Evolutionary conservation across 345 rosid species (phyloP).

Genomic region (Anacardium occidentale): DNA sequence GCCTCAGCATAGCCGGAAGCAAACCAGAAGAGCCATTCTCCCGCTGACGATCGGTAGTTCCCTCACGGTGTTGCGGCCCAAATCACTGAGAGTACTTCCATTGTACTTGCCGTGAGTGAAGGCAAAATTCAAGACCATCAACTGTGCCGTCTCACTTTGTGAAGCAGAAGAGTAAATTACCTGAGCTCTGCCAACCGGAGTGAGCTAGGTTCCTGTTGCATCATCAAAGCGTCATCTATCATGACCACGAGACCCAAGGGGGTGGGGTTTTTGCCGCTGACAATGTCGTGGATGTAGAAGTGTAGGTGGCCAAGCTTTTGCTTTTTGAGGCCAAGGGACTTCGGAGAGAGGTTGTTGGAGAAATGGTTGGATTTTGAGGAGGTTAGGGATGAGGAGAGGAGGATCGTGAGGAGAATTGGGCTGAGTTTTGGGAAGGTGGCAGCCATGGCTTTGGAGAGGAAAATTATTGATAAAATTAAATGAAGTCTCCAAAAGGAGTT

Average conservation of each 20-base stretch:
- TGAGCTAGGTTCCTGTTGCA: constrained; percentile 13
- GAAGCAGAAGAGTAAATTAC: constrained; percentile 27
- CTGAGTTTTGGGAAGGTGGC: neutral
- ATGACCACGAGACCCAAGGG: constrained; percentile 20
- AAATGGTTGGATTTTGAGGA: neutral
- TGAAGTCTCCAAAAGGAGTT: too few species aligned
- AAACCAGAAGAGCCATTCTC: constrained; percentile 32
- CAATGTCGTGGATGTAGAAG: constrained; percentile 40
- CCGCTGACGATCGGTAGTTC: constrained; percentile 36
- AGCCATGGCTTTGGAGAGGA: neutral
- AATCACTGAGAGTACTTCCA: constrained; percentile 29
- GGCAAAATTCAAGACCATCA: constrained; percentile 32
- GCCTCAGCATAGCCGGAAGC: constrained; percentile 35
- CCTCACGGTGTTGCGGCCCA: constrained; percentile 30
- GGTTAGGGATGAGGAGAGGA: neutral
- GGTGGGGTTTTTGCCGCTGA: constrained; percentile 22
- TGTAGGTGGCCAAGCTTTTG: constrained; percentile 44
- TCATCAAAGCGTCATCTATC: constrained; percentile 31
- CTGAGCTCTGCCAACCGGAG: constrained; percentile 29
- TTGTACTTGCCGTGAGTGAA: constrained; percentile 36
- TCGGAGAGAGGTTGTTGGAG: constrained; percentile 6
- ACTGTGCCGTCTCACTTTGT: constrained; percentile 11
- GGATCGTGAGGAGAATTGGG: neutral
- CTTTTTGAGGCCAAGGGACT: constrained; percentile 4
- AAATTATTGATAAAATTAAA: too few species aligned